Percentiles rank a stretch among this genome's conserved stretches.
phyloP scores from a whole-genome alignment of 306 rosid genomes.

The Prunus armeniaca region DNA sequence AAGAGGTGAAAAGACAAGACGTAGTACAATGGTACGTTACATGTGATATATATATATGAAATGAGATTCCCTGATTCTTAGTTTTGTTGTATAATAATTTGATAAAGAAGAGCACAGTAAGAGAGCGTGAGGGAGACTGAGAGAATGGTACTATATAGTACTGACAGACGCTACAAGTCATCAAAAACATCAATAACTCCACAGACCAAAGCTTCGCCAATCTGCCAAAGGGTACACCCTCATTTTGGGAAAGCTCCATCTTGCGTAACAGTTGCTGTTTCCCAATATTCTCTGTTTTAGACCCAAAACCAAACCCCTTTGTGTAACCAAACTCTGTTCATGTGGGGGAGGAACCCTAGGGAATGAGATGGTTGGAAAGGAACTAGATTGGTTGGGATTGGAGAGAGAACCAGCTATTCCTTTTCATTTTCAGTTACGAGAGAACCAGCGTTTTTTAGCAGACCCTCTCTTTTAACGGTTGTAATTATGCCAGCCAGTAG shows the following conservation, averaged over 20 bases:
- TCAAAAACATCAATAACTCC: conserved; percentile 24
- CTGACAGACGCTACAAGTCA: conserved; percentile 25
- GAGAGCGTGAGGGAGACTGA: conserved; percentile 7
- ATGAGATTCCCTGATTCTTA: no score
- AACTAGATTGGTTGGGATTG: conserved; percentile 12
- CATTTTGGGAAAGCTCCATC: not conserved
- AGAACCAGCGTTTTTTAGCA: not conserved
- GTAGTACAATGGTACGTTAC: no score
- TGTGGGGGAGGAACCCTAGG: not conserved
- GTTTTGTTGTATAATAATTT: no score
- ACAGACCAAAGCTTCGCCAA: conserved; percentile 6
- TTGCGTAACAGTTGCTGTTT: not conserved
- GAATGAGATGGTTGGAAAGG: conserved; percentile 16
- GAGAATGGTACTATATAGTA: not conserved
- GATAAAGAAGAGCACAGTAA: not conserved
- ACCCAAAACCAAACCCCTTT: not conserved
- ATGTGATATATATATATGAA: no score
- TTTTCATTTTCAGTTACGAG: not conserved
- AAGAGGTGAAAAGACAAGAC: no score
- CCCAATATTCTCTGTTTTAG: not conserved
- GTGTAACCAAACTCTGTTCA: not conserved
- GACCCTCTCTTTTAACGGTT: not conserved
- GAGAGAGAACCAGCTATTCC: not conserved
- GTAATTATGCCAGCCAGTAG: not conserved
- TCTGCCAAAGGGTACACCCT: conserved; percentile 4